Evolutionary conservation across 139 green algal genomes (phyloP).

Genomic region (Axilococcus clingmanii): DNA sequence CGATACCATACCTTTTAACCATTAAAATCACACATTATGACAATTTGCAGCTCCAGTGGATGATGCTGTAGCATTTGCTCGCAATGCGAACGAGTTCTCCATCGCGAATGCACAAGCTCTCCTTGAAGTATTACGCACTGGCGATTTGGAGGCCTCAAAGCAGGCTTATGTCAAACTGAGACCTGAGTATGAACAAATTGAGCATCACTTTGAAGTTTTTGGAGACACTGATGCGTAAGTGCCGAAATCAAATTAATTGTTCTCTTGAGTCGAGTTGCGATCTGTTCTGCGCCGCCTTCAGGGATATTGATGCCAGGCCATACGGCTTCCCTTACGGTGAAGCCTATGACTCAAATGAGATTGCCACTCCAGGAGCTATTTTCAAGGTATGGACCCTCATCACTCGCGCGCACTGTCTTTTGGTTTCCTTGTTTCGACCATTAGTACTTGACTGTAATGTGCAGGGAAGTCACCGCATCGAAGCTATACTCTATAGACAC

Average conservation of each 20-base stretch:
- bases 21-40: too few species aligned
- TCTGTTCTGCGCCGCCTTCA: background rate
- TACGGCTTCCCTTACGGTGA: slow-evolving; percentile 12
- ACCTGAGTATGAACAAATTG: slow-evolving; percentile 25
- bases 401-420: too few species aligned
- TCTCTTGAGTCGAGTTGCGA: background rate
- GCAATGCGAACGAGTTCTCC: slow-evolving; percentile 1
- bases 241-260: background rate
- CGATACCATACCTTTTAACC: too few species aligned
- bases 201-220: slow-evolving; percentile 22
- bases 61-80: slow-evolving; percentile 8
- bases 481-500: slow-evolving; percentile 18
- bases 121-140: background rate
- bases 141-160: slow-evolving; percentile 7
- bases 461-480: slow-evolving; percentile 19
- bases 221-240: slow-evolving; percentile 12
- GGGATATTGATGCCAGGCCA: slow-evolving; percentile 13
- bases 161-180: slow-evolving; percentile 5
- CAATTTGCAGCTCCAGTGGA: too few species aligned
- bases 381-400: slow-evolving; percentile 15
- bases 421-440: too few species aligned
- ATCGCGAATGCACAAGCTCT: slow-evolving; percentile 6
- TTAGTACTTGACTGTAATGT: slow-evolving; percentile 8
- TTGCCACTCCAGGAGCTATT: slow-evolving; percentile 1
- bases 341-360: background rate